phyloP scores from a whole-genome alignment of 2,329 filamentous ascomycete species.

The Cladophialophora yegresii region DNA sequence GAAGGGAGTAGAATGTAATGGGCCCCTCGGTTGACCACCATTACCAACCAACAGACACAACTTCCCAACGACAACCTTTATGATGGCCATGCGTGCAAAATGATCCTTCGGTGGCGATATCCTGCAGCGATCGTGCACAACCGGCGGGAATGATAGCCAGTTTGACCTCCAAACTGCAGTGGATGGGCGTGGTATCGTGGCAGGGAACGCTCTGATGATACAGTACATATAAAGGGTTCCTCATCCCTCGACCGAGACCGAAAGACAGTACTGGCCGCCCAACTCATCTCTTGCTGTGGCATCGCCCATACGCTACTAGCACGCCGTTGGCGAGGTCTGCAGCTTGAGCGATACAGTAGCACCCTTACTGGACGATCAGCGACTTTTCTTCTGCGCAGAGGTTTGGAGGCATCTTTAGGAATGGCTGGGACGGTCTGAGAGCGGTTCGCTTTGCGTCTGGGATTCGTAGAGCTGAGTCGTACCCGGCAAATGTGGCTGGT shows the following conservation, averaged over 20 bases:
- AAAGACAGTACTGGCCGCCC: neutral
- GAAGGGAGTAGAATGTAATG: neutral
- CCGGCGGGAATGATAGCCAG: no score
- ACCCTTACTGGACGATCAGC: neutral
- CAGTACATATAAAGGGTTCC: no score
- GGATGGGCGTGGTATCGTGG: neutral
- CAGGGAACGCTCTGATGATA: no score
- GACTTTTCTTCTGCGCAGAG: neutral
- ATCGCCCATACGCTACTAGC: neutral
- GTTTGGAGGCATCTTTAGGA: neutral
- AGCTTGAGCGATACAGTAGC: neutral
- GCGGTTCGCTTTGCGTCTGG: neutral
- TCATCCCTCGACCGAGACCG: no score
- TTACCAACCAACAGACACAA: neutral
- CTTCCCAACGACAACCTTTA: neutral
- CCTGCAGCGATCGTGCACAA: no score
- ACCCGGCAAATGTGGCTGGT: no score
- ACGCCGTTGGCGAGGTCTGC: neutral
- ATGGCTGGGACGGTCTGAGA: neutral
- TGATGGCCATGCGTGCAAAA: no score
- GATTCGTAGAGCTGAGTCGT: neutral
- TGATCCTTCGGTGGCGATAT: no score
- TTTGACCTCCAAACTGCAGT: no score
- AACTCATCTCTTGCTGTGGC: neutral
- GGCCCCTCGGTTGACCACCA: neutral